Base-by-base conservation (phyloP, 2,329 filamentous ascomycete genomes). In the Neoascochyta sp. region DNA sequence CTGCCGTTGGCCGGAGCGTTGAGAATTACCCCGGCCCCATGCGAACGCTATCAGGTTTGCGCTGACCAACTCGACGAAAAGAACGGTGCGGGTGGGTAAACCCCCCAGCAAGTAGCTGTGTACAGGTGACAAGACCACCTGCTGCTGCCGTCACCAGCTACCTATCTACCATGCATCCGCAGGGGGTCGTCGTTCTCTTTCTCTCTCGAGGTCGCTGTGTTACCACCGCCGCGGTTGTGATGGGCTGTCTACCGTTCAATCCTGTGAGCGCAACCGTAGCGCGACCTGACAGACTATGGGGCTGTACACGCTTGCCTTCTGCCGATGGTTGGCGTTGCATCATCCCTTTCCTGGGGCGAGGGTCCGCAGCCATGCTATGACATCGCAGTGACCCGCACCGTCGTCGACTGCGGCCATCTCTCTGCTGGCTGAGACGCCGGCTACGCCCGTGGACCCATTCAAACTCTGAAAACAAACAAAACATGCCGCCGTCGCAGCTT, bases 211-310 rank as follows among this genome's bases (percentile, higher is more conserved):
- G 33, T 39, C 27, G 16, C 34, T 29, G 49, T 46, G 34, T 36
- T 42, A 49, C 43, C 41, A 43, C 16, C 36, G 25, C 28, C 30
- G 24, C 34, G 41, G 38, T 34, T 26, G 24, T 39, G 32, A 37
- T 34, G 32, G 21, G 19, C 34, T 44, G 39, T 44, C 40, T 39
- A 44, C 39, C 49, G 36, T 35, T 43, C 31, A 29, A 34, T 28
- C 37, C 37, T 43, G 41, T 39, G 41, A 40, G 41, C 38, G 39
- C 40, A 41, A 48, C 44, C 38, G 37, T 52, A 48, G 43, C 47
- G 38, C 32, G 32, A n/a, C 31, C 36, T 50, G 50, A 51, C 49
- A 51, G 34, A 39, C 38, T 46, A 44, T 41, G 39, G 42, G 42
- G 42, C 41, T 25, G 41, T 35, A 46, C 44, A 43, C 22, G 34